phyloP scores from a whole-genome alignment of 768 basidiomycete genomes.

The Boletus patriciae region DNA sequence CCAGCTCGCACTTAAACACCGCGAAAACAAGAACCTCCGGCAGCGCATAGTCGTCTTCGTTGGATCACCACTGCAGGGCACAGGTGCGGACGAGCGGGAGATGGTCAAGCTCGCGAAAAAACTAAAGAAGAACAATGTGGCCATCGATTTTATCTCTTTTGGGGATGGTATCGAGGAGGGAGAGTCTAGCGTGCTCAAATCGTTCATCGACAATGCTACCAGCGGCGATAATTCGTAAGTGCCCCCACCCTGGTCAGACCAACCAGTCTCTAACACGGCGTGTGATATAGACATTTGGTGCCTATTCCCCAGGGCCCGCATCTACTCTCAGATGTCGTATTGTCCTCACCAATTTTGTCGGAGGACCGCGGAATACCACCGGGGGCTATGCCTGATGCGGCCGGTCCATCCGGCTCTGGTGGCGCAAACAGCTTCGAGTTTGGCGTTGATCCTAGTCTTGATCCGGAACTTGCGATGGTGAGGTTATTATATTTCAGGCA shows the following conservation, averaged over 20 bases:
- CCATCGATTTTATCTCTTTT: constrained; percentile 87
- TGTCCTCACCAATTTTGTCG: constrained; percentile 79
- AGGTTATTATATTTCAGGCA: constrained; percentile 18
- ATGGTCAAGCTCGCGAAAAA: constrained; percentile 93
- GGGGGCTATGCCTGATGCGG: constrained; percentile 51
- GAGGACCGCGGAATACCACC: constrained; percentile 76
- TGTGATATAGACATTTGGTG: constrained; percentile 67
- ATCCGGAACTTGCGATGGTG: constrained; percentile 97
- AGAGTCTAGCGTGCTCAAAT: constrained; percentile 66
- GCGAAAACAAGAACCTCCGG: constrained; percentile 97
- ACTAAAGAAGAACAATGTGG: constrained; percentile 99
- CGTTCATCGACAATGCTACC: constrained; percentile 80
- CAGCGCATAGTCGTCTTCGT: constrained; percentile 95
- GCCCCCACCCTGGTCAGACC: background rate
- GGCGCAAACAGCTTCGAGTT: constrained; percentile 71
- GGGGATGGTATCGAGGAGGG: constrained; percentile 83
- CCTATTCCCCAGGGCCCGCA: constrained; percentile 73
- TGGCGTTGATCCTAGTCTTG: constrained; percentile 91
- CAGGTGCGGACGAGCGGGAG: constrained; percentile 69
- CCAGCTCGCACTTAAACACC: constrained; percentile 93
- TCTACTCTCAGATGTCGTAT: constrained; percentile 80
- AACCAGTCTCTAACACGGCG: background rate
- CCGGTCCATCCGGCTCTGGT: constrained; percentile 48
- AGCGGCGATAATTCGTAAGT: constrained; percentile 87
- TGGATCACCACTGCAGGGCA: constrained; percentile 63